These are phyloP conservation scores for Eremochloa ophiuroides DNA, from an alignment of 176 grass and related monocot species.

Conservation along the genomic window DNA sequence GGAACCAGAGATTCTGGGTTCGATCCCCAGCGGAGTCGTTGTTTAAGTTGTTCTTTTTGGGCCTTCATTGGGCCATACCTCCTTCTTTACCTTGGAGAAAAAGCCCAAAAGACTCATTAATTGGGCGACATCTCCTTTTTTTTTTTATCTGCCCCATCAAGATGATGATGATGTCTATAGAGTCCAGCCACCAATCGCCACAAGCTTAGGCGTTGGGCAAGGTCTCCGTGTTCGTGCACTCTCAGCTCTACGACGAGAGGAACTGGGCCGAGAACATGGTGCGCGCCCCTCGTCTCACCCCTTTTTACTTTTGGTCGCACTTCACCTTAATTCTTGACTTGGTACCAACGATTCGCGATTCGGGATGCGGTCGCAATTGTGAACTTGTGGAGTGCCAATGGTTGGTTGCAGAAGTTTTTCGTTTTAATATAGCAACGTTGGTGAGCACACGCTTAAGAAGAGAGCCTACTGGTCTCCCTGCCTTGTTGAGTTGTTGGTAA, in stretches of 20 bases:
- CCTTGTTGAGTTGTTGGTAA: background rate
- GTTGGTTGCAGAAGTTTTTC: background rate
- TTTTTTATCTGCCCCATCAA: no score
- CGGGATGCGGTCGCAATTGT: background rate
- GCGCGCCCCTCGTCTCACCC: background rate
- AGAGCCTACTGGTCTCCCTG: background rate
- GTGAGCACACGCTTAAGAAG: no score
- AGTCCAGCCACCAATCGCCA: no score
- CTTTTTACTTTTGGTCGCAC: background rate
- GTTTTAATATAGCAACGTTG: background rate
- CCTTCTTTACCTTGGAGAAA: background rate
- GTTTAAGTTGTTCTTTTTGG: background rate
- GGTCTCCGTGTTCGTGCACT: constrained; percentile 28
- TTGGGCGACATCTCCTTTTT: no score
- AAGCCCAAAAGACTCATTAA: no score
- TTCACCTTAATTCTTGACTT: background rate
- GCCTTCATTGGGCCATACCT: background rate
- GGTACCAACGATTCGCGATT: background rate
- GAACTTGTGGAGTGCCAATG: background rate
- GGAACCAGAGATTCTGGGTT: constrained; percentile 99
- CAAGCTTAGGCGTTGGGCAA: constrained; percentile 29
- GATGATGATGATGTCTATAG: no score
- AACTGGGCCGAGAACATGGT: constrained; percentile 44
- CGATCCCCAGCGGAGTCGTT: constrained; percentile 82
- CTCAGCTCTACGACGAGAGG: constrained; percentile 41